A percentile compares a stretch with the other conserved stretches of the same genome.
phyloP scores from a whole-genome alignment of 2,329 filamentous ascomycete genomes.

The Fusarium sp. region DNA sequence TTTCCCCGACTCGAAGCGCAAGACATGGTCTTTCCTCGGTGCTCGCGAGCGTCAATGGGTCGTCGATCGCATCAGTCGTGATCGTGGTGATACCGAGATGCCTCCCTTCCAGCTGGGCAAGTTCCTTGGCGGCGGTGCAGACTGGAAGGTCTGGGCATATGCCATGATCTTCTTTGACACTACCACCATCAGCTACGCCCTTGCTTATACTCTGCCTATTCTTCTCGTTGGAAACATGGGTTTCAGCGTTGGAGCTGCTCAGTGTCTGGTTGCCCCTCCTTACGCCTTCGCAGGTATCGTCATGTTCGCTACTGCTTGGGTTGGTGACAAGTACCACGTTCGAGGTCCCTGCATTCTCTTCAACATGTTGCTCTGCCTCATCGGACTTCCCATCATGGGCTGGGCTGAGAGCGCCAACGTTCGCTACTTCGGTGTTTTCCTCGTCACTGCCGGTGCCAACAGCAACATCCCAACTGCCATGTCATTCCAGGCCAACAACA shows the following conservation, averaged over 20 bases:
- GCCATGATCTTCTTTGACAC: constrained; percentile 71
- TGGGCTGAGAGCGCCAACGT: constrained; percentile 67
- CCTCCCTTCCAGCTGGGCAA: constrained; percentile 62
- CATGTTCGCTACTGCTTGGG: constrained; percentile 70
- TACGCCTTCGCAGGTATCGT: constrained; percentile 73
- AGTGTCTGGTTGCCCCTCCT: constrained; percentile 78
- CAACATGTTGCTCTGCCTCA: constrained; percentile 74
- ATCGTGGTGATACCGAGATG: constrained; percentile 67
- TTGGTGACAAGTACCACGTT: constrained; percentile 74
- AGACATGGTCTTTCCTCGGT: constrained; percentile 65
- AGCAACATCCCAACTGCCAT: constrained; percentile 80
- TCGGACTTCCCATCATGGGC: constrained; percentile 79
- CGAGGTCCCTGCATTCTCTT: constrained; percentile 74
- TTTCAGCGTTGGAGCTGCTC: constrained; percentile 71
- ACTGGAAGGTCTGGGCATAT: constrained; percentile 72
- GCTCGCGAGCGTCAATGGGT: constrained; percentile 64
- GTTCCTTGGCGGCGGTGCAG: constrained; percentile 60
- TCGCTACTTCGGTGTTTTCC: constrained; percentile 80
- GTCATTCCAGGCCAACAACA: constrained; percentile 88
- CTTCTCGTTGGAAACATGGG: constrained; percentile 74
- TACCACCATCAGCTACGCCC: constrained; percentile 78
- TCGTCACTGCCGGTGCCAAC: constrained; percentile 81
- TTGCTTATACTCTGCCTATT: constrained; percentile 83
- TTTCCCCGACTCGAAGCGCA: constrained; percentile 69
- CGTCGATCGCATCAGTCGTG: constrained; percentile 64